Base-by-base conservation (phyloP, 768 basidiomycete species). In the Suillus alpinus region DNA sequence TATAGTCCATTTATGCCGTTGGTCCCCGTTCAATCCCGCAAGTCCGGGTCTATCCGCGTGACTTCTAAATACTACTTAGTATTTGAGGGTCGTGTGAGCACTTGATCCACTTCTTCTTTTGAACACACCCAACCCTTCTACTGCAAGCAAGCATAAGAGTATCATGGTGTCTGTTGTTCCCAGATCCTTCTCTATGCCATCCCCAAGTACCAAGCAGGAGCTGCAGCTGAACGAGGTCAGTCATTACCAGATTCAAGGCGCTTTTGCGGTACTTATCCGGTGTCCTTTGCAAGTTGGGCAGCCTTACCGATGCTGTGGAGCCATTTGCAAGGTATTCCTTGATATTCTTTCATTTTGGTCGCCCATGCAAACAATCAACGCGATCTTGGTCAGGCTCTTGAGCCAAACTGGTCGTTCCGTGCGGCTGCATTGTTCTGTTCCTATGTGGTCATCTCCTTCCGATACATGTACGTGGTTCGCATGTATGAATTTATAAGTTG, bases 341-440 rank as follows among this genome's bases (percentile, higher is more conserved):
- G 14, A 29, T 23, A 43, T 36, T 34, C 40, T 51, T 40, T 53
- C 52, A 13, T 63, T n/a, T 36, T 46, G 13, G 31, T 58, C 16
- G 16, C 31, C 43, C 23, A 36, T 16, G 26, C 53, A 13, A 52
- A 18, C 41, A 59, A 41, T 63, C 61, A 44, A 50, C 10, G 62
- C 57, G 23, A 26, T 39, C 40, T 23, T 37, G 29, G 39, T 34
- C 62, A 88, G 86, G 63, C 72, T 86, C 58, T 75, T 84, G 51
- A 65, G 80, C 43, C 75, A 75, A 59, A 81, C 83, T 18, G 80
- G 82, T 32, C 76, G 68, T 61, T 73, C 81, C 26, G 76, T 89
- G 40, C 79, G 83, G 26, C 76, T 90, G 40, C 80, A 85, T 58
- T 89, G 88, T 73, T 83, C 83, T 18, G 78, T 90, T 43, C 88